phyloP scores from a whole-genome alignment of 2,329 filamentous ascomycete genomes.

The Stagonosporopsis cucurbitacearum region DNA sequence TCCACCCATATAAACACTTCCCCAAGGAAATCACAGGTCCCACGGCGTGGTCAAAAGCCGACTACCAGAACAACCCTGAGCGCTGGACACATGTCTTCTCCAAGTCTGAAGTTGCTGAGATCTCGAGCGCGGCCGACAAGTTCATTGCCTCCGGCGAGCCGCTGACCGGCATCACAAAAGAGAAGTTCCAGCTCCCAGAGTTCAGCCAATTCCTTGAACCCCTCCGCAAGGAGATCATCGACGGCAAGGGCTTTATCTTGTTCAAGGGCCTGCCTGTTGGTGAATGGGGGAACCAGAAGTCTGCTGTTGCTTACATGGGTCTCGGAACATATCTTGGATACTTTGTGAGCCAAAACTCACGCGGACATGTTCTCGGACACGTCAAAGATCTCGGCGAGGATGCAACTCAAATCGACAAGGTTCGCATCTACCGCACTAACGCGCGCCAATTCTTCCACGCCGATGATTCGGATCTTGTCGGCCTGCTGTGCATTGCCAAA shows the following conservation, averaged over 20 bases:
- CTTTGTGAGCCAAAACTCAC: slow-evolving; percentile 84
- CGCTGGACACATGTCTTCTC: slow-evolving; percentile 77
- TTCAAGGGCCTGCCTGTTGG: slow-evolving; percentile 84
- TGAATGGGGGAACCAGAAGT: slow-evolving; percentile 79
- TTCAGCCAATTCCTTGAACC: slow-evolving; percentile 61
- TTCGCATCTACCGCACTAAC: slow-evolving; percentile 89
- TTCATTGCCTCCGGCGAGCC: slow-evolving; percentile 71
- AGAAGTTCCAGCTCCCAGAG: slow-evolving; percentile 67
- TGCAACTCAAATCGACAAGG: slow-evolving; percentile 78
- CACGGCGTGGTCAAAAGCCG: slow-evolving; percentile 74
- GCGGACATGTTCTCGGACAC: slow-evolving; percentile 85
- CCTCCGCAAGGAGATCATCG: slow-evolving; percentile 70
- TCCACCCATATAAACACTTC: slow-evolving; percentile 73
- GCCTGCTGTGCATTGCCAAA: slow-evolving; percentile 79
- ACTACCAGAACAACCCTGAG: slow-evolving; percentile 68
- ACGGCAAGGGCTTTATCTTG: slow-evolving; percentile 88
- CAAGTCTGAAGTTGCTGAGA: slow-evolving; percentile 69
- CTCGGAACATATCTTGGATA: slow-evolving; percentile 84
- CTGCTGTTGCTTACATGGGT: slow-evolving; percentile 77
- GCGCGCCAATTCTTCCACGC: slow-evolving; percentile 86
- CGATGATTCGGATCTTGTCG: slow-evolving; percentile 83
- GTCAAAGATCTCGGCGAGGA: slow-evolving; percentile 90
- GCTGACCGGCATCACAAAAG: slow-evolving; percentile 73
- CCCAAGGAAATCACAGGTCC: slow-evolving; percentile 73
- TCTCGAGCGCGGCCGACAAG: slow-evolving; percentile 69